These are phyloP conservation scores for Calonectria pteridis DNA, from an alignment of 2,329 filamentous ascomycete species.

Conservation along the genomic window DNA sequence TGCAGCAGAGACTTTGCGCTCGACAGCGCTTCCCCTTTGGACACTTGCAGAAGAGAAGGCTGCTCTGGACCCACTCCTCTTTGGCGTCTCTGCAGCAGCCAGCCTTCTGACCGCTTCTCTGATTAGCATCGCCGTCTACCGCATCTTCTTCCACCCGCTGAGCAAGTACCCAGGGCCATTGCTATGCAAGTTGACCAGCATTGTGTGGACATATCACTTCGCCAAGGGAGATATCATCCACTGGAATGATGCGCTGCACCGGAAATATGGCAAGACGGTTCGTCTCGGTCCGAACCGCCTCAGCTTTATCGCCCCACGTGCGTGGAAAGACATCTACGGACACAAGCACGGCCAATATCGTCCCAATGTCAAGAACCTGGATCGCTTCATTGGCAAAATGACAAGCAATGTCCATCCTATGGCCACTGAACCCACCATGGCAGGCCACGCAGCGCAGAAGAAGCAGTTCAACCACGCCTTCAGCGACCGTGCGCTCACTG, in stretches of 20 bases:
- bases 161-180: background rate
- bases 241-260: background rate
- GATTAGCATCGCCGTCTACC: background rate
- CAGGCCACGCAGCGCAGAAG: background rate
- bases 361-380: background rate
- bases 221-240: background rate
- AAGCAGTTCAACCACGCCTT: background rate
- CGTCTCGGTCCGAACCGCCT: background rate
- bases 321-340: background rate
- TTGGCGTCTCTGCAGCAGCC: background rate
- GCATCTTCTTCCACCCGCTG: background rate
- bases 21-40: background rate
- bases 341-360: background rate
- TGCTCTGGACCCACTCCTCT: background rate
- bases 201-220: background rate
- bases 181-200: background rate
- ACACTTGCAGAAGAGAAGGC: background rate
- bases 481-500: background rate
- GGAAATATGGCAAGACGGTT: background rate
- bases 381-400: background rate
- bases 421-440: background rate
- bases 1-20: background rate
- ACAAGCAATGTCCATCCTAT: background rate
- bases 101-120: background rate
- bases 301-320: background rate